These are phyloP conservation scores for Panicum virgatum DNA, from an alignment of 202 grass and related monocot species.

Conservation along the genomic window DNA sequence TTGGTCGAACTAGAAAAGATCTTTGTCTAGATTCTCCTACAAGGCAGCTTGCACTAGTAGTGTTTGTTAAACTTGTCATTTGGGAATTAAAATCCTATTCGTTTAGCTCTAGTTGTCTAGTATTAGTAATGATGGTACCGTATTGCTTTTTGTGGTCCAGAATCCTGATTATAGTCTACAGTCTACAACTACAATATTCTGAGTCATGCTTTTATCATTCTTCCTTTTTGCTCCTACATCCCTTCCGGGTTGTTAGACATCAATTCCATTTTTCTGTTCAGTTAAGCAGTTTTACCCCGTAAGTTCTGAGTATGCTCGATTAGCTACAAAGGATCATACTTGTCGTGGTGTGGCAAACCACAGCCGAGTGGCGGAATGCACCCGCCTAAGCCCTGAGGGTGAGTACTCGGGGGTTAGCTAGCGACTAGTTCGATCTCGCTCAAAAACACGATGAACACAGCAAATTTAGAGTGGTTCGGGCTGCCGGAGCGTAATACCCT, in stretches of 20 bases:
- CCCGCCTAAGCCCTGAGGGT: too few species aligned
- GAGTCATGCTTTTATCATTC: slow-evolving; percentile 23
- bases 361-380: too few species aligned
- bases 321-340: not conserved
- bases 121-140: not conserved
- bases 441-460: too few species aligned
- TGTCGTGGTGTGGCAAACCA: too few species aligned
- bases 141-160: slow-evolving; percentile 17
- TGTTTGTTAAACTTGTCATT: slow-evolving; percentile 23
- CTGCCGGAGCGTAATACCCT: too few species aligned
- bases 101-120: slow-evolving; percentile 37
- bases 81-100: slow-evolving; percentile 27
- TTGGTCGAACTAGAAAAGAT: slow-evolving; percentile 17
- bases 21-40: slow-evolving; percentile 40
- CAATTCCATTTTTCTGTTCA: not conserved
- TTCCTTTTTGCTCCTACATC: slow-evolving; percentile 19
- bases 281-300: not conserved
- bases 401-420: too few species aligned
- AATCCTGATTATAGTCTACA: slow-evolving; percentile 27
- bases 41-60: slow-evolving; percentile 8
- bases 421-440: too few species aligned
- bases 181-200: not conserved
- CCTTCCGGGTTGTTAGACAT: slow-evolving; percentile 11
- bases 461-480: too few species aligned
- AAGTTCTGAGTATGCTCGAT: not conserved